Conservation (phyloP, 2,329 filamentous ascomycete species). For the Arachnopeziza araneosa region DNA sequence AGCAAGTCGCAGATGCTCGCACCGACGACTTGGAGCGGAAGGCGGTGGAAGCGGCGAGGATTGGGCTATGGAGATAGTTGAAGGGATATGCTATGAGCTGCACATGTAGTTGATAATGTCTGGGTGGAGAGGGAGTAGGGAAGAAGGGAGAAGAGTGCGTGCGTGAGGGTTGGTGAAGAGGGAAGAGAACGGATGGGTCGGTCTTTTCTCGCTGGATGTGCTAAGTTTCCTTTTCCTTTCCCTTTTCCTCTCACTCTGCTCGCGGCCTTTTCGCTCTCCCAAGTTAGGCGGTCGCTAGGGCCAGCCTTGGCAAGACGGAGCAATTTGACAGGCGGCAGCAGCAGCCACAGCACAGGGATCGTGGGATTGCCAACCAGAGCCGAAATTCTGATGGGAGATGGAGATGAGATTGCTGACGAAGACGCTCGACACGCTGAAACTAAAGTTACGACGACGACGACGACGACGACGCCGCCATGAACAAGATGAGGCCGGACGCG, state of each 20-base stretch:
- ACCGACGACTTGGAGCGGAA: conserved; percentile 1
- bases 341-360: not conserved
- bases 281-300: not conserved
- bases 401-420: not conserved
- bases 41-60: conserved; percentile 9
- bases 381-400: not conserved
- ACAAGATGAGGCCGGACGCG: no score
- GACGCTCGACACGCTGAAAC: not conserved
- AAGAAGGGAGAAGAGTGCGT: not conserved
- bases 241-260: no score
- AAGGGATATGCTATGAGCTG: conserved; percentile 24
- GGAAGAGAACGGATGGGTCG: not conserved
- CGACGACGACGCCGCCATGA: no score
- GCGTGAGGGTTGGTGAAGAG: not conserved
- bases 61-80: conserved; percentile 12
- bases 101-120: conserved; percentile 25
- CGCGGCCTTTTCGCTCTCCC: not conserved
- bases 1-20: not conserved
- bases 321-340: not conserved
- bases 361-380: not conserved
- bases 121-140: not conserved
- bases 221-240: not conserved
- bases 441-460: no score
- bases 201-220: not conserved
- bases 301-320: not conserved